Evolutionary conservation across 192 early-diverging fungal species (phyloP).

Genomic region (Coemansia sp.): DNA sequence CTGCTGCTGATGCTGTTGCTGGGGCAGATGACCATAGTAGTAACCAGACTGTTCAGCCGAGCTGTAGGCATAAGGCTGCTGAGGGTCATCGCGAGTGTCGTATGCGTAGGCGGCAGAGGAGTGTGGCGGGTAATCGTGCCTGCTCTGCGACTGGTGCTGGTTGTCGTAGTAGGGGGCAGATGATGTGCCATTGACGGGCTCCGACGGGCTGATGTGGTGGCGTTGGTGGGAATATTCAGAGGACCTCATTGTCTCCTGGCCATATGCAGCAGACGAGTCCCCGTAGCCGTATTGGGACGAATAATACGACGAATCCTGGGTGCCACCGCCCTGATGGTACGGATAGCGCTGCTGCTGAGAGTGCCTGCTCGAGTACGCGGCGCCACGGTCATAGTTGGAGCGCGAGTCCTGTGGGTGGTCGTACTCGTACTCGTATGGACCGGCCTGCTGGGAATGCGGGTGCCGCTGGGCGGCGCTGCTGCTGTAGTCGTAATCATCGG

Average conservation of each 20-base stretch:
- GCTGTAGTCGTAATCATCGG: slow-evolving; percentile 21
- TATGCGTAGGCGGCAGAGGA: slow-evolving; percentile 12
- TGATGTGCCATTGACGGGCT: not conserved
- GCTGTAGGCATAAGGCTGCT: slow-evolving; percentile 3
- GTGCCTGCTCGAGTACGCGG: too few species aligned
- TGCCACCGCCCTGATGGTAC: not conserved
- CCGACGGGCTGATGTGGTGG: not conserved
- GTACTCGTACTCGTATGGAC: slow-evolving; percentile 27
- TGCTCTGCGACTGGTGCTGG: slow-evolving; percentile 12
- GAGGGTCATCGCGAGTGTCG: slow-evolving; percentile 6
- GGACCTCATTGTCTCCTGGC: slow-evolving; percentile 2
- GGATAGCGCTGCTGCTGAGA: slow-evolving; percentile 15
- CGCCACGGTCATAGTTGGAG: slow-evolving; percentile 19
- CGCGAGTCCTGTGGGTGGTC: too few species aligned
- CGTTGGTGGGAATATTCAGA: slow-evolving; percentile 4
- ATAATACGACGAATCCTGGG: slow-evolving; percentile 38
- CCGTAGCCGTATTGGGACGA: slow-evolving; percentile 15
- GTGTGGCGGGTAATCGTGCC: slow-evolving; percentile 19
- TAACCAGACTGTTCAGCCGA: not conserved
- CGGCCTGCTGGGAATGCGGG: slow-evolving; percentile 2
- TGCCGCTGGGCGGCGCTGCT: slow-evolving; percentile 6
- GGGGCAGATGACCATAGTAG: not conserved
- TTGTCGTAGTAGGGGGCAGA: slow-evolving; percentile 20
- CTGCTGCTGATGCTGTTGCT: not conserved
- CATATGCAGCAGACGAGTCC: slow-evolving; percentile 2